phyloP scores from a whole-genome alignment of 2,329 filamentous ascomycete species.

The Stagonosporopsis tanaceti region DNA sequence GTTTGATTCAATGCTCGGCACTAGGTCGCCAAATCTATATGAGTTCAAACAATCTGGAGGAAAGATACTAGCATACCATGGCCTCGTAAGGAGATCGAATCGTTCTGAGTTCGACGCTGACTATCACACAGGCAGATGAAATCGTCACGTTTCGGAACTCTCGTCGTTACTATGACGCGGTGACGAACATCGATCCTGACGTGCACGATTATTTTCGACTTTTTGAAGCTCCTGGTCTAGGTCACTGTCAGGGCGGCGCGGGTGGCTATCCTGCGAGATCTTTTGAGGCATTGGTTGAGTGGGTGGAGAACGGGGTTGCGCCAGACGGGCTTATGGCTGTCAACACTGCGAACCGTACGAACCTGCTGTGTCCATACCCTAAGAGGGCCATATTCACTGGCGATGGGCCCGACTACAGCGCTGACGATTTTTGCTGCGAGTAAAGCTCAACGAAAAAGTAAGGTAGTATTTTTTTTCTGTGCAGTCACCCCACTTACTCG shows the following conservation, averaged over 20 bases:
- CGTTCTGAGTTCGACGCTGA: neutral
- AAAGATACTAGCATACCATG: slow-evolving; percentile 40
- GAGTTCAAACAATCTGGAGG: slow-evolving; percentile 26
- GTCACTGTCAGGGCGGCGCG: slow-evolving; percentile 30
- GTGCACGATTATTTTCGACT: slow-evolving; percentile 34
- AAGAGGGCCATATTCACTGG: slow-evolving; percentile 10
- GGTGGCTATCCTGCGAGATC: slow-evolving; percentile 45
- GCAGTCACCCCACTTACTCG: no score
- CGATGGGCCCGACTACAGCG: neutral
- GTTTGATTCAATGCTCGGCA: slow-evolving; percentile 26
- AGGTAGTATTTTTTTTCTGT: neutral
- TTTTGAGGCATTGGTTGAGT: slow-evolving; percentile 33
- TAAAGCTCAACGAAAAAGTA: neutral
- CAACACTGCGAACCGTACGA: slow-evolving; percentile 18
- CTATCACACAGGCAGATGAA: slow-evolving; percentile 12
- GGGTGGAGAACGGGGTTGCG: slow-evolving; percentile 36
- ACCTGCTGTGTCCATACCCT: slow-evolving; percentile 30
- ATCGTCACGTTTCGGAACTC: slow-evolving; percentile 16
- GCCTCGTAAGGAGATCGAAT: slow-evolving; percentile 14
- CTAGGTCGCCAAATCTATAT: slow-evolving; percentile 28
- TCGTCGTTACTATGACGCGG: slow-evolving; percentile 24
- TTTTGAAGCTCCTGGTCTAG: slow-evolving; percentile 34
- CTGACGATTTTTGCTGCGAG: neutral
- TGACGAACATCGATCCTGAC: slow-evolving; percentile 17
- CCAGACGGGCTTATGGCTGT: slow-evolving; percentile 26